Evolutionary conservation across 306 rosid genomes (phyloP), one percentile per base, ranked within the genome.

Genomic region (Cicer pinnatifidum): DNA sequence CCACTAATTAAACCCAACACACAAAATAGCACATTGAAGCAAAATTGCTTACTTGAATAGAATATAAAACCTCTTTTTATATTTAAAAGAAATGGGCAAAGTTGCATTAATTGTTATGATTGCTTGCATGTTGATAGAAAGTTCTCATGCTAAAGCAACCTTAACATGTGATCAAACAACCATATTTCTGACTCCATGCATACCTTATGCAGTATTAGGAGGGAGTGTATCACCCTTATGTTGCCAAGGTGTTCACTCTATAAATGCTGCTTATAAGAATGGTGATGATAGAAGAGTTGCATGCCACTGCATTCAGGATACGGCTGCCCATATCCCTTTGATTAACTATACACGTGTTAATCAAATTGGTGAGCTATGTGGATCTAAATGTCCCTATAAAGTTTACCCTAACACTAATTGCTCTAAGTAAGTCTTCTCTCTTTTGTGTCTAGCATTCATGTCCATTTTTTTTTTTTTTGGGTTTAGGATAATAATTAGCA

Each of bases 371-470:
- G 47, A 10, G 5, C 38, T 38, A 1, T 92, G 93, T 50, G 82
- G 84, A 40, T 75, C 91, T 56, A 62, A 69, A 6, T 77, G 91
- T 43, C 88, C 97, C 35, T 79, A 17, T 83, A 84, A 79, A 85
- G 82, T 92, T 41, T 88, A 89, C 54, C 93, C 97, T 9, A 53
- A 86, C 71, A 89, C 96, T 19, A 51, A 92, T 9, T 92, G 97
- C 82, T 61, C 86, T 35, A 71, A 40, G 90, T 83, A 71, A 65
- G 67, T 1, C 5, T 65, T 19, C 6, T 2, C 13, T 33, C 17
- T 59, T 28, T 28, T 11, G 58, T 59, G 9, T 59, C 11, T 11
- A 59, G 8, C 9, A 15, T 52, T 13, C 10, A 51, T 51, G 57
- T 15, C 23, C 1, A 15, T 15, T 3, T 15, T 52, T 2, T 51